phyloP scores from a whole-genome alignment of 164 flowering plant species.

The Hamamelis virginiana region DNA sequence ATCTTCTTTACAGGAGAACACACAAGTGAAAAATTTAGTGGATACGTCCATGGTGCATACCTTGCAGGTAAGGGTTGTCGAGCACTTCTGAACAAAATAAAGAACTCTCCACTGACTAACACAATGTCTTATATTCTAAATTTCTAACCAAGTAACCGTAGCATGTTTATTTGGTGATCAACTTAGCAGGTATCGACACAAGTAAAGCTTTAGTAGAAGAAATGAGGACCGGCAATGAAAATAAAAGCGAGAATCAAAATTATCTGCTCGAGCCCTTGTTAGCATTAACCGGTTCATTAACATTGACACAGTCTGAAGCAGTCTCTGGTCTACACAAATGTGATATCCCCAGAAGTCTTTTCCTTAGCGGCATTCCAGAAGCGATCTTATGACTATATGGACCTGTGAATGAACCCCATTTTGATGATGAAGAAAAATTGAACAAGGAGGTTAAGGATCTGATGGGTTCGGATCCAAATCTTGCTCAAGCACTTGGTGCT shows the following conservation, averaged over 20 bases:
- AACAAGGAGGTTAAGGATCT: background rate
- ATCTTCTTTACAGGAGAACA: conserved; percentile 89
- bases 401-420: conserved; percentile 12
- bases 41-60: conserved; percentile 92
- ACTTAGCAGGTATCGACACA: conserved; percentile 67
- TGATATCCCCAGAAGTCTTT: conserved; percentile 53
- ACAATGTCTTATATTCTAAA: background rate
- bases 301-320: conserved; percentile 46
- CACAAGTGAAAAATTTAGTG: conserved; percentile 81
- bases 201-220: conserved; percentile 55
- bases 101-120: background rate
- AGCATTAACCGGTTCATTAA: conserved; percentile 51
- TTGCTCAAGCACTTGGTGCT: background rate
- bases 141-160: too few relatives aligned
- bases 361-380: conserved; percentile 50
- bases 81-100: background rate
- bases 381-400: conserved; percentile 70
- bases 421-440: background rate
- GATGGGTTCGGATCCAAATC: background rate
- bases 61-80: conserved; percentile 74
- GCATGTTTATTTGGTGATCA: background rate
- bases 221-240: conserved; percentile 43
- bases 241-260: conserved; percentile 28
- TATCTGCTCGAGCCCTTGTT: conserved; percentile 58
- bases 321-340: conserved; percentile 62